Conservation (phyloP, 306 rosid genomes). For the Ormosia emarginata region DNA sequence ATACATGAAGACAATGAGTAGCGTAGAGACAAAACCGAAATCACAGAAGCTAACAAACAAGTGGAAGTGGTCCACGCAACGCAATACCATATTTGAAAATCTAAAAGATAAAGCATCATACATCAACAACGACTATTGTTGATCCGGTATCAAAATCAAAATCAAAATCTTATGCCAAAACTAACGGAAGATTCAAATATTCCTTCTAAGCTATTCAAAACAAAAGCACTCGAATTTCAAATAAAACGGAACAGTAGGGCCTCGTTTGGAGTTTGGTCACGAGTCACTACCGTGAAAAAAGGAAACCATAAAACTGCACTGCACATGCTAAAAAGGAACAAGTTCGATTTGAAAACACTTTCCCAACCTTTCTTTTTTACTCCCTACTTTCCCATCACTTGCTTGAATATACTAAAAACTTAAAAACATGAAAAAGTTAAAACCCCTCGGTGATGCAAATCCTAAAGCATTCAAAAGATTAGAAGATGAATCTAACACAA, state of each 20-base stretch:
- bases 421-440: not conserved
- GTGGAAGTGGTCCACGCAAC: constrained; percentile 61
- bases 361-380: not conserved
- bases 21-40: constrained; percentile 36
- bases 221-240: constrained; percentile 29
- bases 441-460: not conserved
- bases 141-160: not conserved
- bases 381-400: not conserved
- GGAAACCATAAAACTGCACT: not conserved
- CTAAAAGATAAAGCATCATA: constrained; percentile 41
- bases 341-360: not conserved
- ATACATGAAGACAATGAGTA: not conserved
- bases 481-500: not conserved
- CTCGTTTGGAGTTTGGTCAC: constrained; percentile 29
- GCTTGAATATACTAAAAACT: not conserved
- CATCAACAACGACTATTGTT: not conserved
- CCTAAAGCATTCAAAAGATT: not conserved
- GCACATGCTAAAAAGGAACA: not conserved
- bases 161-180: constrained; percentile 26
- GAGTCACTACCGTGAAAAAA: not conserved
- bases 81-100: constrained; percentile 30
- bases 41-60: constrained; percentile 15
- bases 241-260: constrained; percentile 8
- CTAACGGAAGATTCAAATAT: constrained; percentile 35
- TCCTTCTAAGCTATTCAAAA: constrained; percentile 24